Conservation (phyloP, 257 asterid genomes). For the Solanum chmielewskii region DNA sequence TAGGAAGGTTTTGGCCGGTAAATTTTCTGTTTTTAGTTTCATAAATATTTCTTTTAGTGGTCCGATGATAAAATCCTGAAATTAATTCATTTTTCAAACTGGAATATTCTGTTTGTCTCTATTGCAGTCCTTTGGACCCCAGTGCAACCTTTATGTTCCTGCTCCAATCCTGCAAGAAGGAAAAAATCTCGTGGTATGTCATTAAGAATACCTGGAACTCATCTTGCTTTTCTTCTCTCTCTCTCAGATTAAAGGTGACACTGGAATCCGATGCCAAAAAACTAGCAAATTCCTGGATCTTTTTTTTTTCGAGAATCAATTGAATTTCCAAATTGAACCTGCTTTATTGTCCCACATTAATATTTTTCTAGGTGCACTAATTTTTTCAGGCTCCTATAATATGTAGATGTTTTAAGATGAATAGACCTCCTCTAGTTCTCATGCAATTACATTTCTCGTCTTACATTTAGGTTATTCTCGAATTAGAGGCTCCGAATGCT, state of each 20-base stretch:
- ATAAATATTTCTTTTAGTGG: not conserved
- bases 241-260: not conserved
- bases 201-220: not conserved
- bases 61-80: not conserved
- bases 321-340: not conserved
- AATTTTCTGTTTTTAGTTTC: not conserved
- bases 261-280: not conserved
- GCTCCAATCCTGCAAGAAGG: slow-evolving; percentile 79
- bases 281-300: not conserved
- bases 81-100: not conserved
- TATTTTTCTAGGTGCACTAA: not conserved
- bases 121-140: slow-evolving; percentile 82
- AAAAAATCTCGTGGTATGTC: slow-evolving; percentile 57
- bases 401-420: not conserved
- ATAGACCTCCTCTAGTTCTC: not conserved
- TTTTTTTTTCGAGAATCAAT: not conserved
- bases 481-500: slow-evolving; percentile 52
- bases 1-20: slow-evolving; percentile 98
- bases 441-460: not conserved
- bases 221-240: not conserved
- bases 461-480: slow-evolving; percentile 55
- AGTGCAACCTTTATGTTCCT: slow-evolving; percentile 82
- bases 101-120: slow-evolving; percentile 4
- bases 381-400: not conserved
- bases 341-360: not conserved